Evolutionary conservation across 2,329 filamentous ascomycete genomes (phyloP).

Genomic region (Aspergillus ibericus): DNA sequence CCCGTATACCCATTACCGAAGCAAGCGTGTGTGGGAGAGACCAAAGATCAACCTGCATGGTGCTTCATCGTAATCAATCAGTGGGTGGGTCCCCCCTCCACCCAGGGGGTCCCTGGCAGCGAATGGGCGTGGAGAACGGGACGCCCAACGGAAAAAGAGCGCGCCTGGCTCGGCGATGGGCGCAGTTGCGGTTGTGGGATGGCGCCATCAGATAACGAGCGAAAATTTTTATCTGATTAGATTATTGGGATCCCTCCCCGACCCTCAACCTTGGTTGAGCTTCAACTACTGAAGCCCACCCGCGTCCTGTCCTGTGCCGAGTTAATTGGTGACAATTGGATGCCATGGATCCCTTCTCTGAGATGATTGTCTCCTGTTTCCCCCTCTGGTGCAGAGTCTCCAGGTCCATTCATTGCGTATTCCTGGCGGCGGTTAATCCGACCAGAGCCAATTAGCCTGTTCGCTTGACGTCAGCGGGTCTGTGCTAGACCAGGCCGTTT

Average conservation of each 20-base stretch:
- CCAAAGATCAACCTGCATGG: not conserved
- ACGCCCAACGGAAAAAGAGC: not conserved
- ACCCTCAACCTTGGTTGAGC: not conserved
- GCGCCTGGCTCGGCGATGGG: not conserved
- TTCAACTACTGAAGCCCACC: not conserved
- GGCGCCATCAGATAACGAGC: slow-evolving; percentile 26
- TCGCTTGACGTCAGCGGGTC: slow-evolving; percentile 11
- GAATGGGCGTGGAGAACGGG: not conserved
- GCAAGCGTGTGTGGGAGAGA: not conserved
- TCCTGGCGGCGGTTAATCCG: not conserved
- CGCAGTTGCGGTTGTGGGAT: slow-evolving; percentile 10
- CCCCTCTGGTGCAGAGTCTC: not conserved
- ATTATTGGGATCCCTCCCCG: slow-evolving; percentile 17
- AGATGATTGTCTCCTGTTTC: not conserved
- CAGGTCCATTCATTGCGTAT: not conserved
- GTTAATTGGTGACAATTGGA: not conserved
- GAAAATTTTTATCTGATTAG: slow-evolving; percentile 28
- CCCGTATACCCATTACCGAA: not conserved
- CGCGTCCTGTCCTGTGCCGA: not conserved
- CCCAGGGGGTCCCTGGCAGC: not conserved
- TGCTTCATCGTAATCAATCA: slow-evolving; percentile 16
- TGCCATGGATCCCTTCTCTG: not conserved
- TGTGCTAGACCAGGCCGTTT: not conserved
- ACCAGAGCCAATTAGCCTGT: slow-evolving; percentile 2
- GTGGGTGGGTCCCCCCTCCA: slow-evolving; percentile 1